Evolutionary conservation across 768 basidiomycete genomes (phyloP).

Genomic region (Pleurotus pulmonarius): DNA sequence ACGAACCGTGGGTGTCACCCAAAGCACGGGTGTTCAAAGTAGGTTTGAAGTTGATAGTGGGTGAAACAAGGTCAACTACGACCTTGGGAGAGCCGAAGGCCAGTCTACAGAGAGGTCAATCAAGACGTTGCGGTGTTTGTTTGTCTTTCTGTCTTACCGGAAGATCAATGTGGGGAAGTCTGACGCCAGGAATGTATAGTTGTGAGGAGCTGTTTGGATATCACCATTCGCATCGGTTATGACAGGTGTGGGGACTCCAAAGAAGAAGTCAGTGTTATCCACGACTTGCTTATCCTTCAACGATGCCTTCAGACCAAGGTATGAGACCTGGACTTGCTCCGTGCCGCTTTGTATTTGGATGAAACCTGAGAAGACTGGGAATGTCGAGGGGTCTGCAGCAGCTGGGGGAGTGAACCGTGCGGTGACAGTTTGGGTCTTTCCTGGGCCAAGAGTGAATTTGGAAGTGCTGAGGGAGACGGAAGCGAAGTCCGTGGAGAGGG

Average conservation of each 20-base stretch:
- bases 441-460: conserved; percentile 42
- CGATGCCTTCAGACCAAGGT: conserved; percentile 33
- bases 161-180: conserved; percentile 39
- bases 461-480: conserved; percentile 41
- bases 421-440: conserved; percentile 34
- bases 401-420: conserved; percentile 45
- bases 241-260: conserved; percentile 40
- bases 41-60: conserved; percentile 32
- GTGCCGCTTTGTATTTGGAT: conserved; percentile 27
- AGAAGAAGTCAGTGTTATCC: conserved; percentile 45
- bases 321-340: conserved; percentile 28
- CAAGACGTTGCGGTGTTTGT: no score
- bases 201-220: conserved; percentile 33
- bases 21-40: conserved; percentile 5
- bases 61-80: conserved; percentile 43
- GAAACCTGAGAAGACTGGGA: conserved; percentile 49
- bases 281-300: conserved; percentile 47
- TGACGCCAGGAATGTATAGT: conserved; percentile 41
- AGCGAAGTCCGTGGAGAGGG: conserved; percentile 40
- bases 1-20: conserved; percentile 14
- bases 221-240: conserved; percentile 38
- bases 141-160: conserved; percentile 21
- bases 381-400: conserved; percentile 24
- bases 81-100: conserved; percentile 48
- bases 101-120: conserved; percentile 21